Evolutionary conservation across 805 yeast species (phyloP).

Genomic region (Myxozyma nipponensis): DNA sequence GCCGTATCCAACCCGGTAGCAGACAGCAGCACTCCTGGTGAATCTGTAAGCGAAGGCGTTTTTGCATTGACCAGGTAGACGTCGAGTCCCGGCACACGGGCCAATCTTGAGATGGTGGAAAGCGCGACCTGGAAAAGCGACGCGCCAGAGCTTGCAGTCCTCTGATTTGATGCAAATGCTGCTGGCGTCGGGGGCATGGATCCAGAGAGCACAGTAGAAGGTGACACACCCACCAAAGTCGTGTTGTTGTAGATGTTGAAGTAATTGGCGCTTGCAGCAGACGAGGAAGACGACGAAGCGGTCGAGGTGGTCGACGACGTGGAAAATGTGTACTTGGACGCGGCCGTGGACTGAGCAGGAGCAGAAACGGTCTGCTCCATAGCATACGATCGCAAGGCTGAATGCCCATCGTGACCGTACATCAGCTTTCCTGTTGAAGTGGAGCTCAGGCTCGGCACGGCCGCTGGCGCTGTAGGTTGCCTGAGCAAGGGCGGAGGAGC

Average conservation of each 20-base stretch:
- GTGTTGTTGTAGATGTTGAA: no score
- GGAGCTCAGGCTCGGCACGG: neutral
- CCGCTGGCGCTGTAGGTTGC: slow-evolving; percentile 1
- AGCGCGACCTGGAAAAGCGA: slow-evolving; percentile 33
- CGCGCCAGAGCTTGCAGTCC: slow-evolving; percentile 25
- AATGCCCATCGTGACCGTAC: neutral
- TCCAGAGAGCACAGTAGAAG: slow-evolving; percentile 2
- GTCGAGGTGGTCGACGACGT: slow-evolving; percentile 9
- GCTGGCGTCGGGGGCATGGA: slow-evolving; percentile 6
- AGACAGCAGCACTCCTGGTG: slow-evolving; percentile 18
- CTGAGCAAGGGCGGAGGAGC: slow-evolving; percentile 3
- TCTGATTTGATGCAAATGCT: slow-evolving; percentile 18
- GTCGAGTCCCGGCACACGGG: slow-evolving; percentile 28
- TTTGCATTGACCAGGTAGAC: slow-evolving; percentile 20
- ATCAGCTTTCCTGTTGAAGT: neutral
- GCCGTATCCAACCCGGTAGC: slow-evolving; percentile 53
- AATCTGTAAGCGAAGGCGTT: slow-evolving; percentile 20
- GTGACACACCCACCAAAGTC: neutral
- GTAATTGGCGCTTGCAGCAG: neutral
- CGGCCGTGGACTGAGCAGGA: slow-evolving; percentile 1
- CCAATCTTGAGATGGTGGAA: slow-evolving; percentile 28
- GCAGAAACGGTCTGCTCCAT: slow-evolving; percentile 10
- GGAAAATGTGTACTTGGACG: neutral
- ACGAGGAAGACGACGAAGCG: neutral
- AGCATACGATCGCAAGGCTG: slow-evolving; percentile 6